These are phyloP conservation scores for Coniochaeta hoffmannii DNA, from an alignment of 2,329 filamentous ascomycete genomes.

Conservation along the genomic window DNA sequence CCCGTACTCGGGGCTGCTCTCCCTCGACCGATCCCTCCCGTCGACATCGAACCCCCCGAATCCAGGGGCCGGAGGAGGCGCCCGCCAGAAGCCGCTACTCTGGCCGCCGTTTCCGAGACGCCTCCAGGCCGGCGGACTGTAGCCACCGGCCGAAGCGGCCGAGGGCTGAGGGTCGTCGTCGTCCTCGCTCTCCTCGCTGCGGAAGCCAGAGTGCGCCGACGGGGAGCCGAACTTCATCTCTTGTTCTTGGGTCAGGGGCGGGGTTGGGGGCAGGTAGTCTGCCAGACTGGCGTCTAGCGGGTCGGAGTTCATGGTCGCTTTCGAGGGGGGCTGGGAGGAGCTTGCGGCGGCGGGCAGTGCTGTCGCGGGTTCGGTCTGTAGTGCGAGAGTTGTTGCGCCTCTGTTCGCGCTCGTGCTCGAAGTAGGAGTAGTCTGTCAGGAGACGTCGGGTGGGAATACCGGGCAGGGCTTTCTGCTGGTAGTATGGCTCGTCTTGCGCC, in stretches of 20 bases:
- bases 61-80: slow-evolving; percentile 26
- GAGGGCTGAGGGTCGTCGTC: slow-evolving; percentile 28
- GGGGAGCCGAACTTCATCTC: slow-evolving; percentile 34
- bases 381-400: background rate
- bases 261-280: background rate
- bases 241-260: slow-evolving; percentile 3
- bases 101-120: slow-evolving; percentile 52
- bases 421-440: slow-evolving; percentile 1
- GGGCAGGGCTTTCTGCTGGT: background rate
- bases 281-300: slow-evolving; percentile 16
- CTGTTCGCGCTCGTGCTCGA: background rate
- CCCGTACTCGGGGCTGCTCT: slow-evolving; percentile 26
- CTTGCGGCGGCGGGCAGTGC: background rate
- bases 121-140: slow-evolving; percentile 54
- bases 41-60: slow-evolving; percentile 13
- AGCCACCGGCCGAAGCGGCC: slow-evolving; percentile 44
- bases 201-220: slow-evolving; percentile 34
- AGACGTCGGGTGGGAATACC: slow-evolving; percentile 2
- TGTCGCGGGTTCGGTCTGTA: background rate
- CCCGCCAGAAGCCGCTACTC: slow-evolving; percentile 54
- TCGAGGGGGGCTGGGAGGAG: background rate
- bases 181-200: slow-evolving; percentile 31
- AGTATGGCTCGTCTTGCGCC: background rate
- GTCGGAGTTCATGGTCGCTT: slow-evolving; percentile 14
- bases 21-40: slow-evolving; percentile 12